These are phyloP conservation scores for Teunomyces stri DNA, from an alignment of 805 yeast genomes.

Conservation along the genomic window DNA sequence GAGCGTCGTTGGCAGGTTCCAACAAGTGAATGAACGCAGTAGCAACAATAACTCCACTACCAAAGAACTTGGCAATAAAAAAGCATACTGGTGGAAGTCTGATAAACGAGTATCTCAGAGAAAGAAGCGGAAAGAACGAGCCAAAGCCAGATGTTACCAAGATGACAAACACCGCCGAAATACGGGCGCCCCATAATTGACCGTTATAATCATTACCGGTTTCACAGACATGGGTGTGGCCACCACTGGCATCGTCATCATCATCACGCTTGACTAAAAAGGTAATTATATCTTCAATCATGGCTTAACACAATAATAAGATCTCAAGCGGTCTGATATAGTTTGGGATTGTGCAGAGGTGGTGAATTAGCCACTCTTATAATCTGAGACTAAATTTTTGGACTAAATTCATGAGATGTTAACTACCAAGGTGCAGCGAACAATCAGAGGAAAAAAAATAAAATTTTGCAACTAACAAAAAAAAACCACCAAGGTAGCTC, in stretches of 20 bases:
- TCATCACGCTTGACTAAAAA: constrained; percentile 20
- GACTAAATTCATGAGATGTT: background rate
- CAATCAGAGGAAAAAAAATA: too few relatives aligned
- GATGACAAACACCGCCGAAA: constrained; percentile 64
- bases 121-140: constrained; percentile 58
- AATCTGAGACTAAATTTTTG: background rate
- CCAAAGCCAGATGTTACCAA: constrained; percentile 53
- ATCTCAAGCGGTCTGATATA: background rate
- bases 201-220: constrained; percentile 46
- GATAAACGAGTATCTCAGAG: constrained; percentile 57
- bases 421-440: background rate
- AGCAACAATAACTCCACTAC: constrained; percentile 81
- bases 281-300: background rate
- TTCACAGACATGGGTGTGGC: constrained; percentile 27
- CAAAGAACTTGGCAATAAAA: constrained; percentile 70
- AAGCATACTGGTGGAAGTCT: constrained; percentile 61
- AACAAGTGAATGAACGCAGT: constrained; percentile 77
- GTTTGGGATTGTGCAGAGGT: background rate
- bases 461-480: too few relatives aligned
- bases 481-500: background rate
- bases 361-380: background rate
- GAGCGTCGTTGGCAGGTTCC: constrained; percentile 63
- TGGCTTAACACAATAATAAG: background rate
- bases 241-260: background rate
- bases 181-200: constrained; percentile 44